These are phyloP conservation scores for Byssoonygena ceratinophila DNA, from an alignment of 2,329 filamentous ascomycete species.

Conservation along the genomic window DNA sequence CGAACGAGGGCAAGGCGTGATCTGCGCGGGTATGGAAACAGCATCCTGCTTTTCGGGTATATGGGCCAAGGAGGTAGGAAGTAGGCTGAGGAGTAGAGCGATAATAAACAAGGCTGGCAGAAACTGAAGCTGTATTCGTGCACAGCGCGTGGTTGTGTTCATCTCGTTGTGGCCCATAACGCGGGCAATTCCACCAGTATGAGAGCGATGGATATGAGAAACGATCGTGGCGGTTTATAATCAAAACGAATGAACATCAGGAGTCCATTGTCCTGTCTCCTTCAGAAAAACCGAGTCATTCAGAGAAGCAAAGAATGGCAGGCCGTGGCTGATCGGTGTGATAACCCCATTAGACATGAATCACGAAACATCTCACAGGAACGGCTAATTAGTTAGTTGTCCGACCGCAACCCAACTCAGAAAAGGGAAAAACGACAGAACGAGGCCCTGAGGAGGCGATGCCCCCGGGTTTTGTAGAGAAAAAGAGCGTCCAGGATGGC, in stretches of 20 bases:
- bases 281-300: background rate
- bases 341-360: background rate
- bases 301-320: background rate
- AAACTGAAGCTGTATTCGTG: background rate
- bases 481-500: constrained; percentile 16
- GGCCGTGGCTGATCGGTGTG: background rate
- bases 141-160: background rate
- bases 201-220: too few relatives aligned
- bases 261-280: background rate
- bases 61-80: background rate
- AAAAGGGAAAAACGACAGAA: background rate
- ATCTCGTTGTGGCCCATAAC: background rate
- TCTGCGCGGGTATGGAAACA: background rate
- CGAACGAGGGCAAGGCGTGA: background rate
- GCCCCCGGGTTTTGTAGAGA: background rate
- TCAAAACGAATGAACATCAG: background rate
- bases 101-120: background rate
- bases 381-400: too few relatives aligned
- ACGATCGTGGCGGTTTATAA: background rate
- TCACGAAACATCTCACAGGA: background rate
- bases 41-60: background rate
- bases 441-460: too few relatives aligned
- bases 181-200: background rate
- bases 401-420: too few relatives aligned
- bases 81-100: background rate